Evolutionary conservation across 768 basidiomycete genomes (phyloP).

Genomic region (Piloderma croceum): DNA sequence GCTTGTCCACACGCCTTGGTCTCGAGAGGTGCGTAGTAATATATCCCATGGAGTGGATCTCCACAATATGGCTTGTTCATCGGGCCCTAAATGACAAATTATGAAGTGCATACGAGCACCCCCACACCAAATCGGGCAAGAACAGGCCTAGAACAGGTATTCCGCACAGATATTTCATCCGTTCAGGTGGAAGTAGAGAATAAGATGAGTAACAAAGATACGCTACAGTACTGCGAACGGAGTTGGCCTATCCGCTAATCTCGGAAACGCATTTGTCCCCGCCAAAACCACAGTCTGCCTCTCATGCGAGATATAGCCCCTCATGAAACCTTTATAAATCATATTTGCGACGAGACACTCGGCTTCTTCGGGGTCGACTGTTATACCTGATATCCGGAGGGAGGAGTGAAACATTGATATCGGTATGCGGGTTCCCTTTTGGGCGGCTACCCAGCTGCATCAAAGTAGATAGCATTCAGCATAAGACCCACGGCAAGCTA

Average conservation of each 20-base stretch:
- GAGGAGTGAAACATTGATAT: slow-evolving; percentile 78
- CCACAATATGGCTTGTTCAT: too few relatives aligned
- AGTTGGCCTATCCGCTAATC: slow-evolving; percentile 53
- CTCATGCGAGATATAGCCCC: slow-evolving; percentile 95
- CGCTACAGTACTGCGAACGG: slow-evolving; percentile 36
- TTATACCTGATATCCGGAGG: slow-evolving; percentile 62
- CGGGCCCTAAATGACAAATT: too few relatives aligned
- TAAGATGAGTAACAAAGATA: too few relatives aligned
- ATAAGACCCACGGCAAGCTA: neutral
- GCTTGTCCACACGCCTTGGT: too few relatives aligned
- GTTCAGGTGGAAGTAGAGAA: too few relatives aligned
- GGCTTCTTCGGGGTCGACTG: slow-evolving; percentile 72
- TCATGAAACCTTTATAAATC: slow-evolving; percentile 89
- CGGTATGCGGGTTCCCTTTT: slow-evolving; percentile 73
- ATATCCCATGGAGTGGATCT: too few relatives aligned
- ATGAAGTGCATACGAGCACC: too few relatives aligned
- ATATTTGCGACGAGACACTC: slow-evolving; percentile 94
- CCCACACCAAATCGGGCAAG: too few relatives aligned
- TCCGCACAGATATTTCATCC: too few relatives aligned
- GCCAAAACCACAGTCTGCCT: slow-evolving; percentile 91
- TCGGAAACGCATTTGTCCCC: slow-evolving; percentile 74
- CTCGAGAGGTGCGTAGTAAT: too few relatives aligned
- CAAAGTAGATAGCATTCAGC: neutral
- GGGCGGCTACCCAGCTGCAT: slow-evolving; percentile 71
- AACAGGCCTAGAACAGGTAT: too few relatives aligned